Evolutionary conservation across 306 rosid species (phyloP).

Genomic region (Hylodesmum podocarpum): DNA sequence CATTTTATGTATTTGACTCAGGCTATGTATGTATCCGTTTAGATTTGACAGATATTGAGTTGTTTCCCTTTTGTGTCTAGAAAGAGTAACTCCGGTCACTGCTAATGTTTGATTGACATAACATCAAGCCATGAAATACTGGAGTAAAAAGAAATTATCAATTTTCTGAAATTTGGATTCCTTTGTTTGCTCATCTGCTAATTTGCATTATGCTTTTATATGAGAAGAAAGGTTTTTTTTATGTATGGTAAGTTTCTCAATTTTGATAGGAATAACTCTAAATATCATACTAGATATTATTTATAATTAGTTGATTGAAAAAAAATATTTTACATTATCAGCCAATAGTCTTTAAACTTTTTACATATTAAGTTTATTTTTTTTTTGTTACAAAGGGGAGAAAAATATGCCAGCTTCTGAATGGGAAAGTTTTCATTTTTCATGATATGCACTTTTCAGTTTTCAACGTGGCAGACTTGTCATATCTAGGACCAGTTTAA

Average conservation of each 20-base stretch:
- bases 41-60: constrained; percentile 32
- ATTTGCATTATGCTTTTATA: not conserved
- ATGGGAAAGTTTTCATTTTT: not conserved
- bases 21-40: constrained; percentile 38
- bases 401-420: not conserved
- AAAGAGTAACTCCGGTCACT: constrained; percentile 22
- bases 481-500: not conserved
- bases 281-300: too few relatives aligned
- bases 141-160: constrained; percentile 21
- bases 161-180: not conserved
- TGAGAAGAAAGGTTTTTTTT: too few relatives aligned
- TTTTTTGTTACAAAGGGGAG: not conserved
- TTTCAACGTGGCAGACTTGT: not conserved
- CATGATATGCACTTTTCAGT: not conserved
- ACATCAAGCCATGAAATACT: constrained; percentile 18
- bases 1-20: constrained; percentile 43
- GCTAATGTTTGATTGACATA: constrained; percentile 30
- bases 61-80: constrained; percentile 20
- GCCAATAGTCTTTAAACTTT: too few relatives aligned
- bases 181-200: not conserved
- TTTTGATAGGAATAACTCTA: too few relatives aligned
- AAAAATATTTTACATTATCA: too few relatives aligned
- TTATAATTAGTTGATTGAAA: too few relatives aligned
- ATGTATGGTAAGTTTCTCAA: too few relatives aligned
- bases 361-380: too few relatives aligned